Evolutionary conservation across 2,329 filamentous ascomycete genomes (phyloP).

Genomic region (Ceratocystis cubensis): DNA sequence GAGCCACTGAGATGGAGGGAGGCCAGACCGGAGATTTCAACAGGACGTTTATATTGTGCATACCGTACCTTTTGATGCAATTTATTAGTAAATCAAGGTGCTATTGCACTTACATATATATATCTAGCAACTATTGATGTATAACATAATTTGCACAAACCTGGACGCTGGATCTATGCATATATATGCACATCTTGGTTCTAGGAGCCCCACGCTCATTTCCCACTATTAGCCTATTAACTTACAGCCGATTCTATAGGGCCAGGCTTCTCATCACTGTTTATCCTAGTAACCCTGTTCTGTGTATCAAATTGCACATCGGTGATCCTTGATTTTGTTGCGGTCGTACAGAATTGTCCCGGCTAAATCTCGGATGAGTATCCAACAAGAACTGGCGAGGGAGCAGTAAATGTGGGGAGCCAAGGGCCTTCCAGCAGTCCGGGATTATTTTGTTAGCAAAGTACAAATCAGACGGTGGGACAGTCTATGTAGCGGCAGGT

Average conservation of each 20-base stretch:
- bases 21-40: too few species aligned
- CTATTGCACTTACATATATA: background rate
- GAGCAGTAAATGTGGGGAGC: too few species aligned
- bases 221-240: background rate
- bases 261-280: too few species aligned
- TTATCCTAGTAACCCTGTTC: background rate
- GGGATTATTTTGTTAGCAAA: conserved; percentile 3
- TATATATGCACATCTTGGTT: background rate
- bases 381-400: too few species aligned
- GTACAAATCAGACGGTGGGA: background rate
- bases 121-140: too few species aligned
- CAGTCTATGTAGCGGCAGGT: background rate
- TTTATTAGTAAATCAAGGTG: background rate
- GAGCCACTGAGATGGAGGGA: too few species aligned
- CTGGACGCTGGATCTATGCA: background rate
- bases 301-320: background rate
- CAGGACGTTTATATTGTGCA: too few species aligned
- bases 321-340: background rate
- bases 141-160: background rate
- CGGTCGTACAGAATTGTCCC: background rate
- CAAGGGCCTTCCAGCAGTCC: conserved; percentile 16
- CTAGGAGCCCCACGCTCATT: conserved; percentile 9
- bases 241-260: background rate
- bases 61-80: too few species aligned
- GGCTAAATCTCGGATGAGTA: background rate